Evolutionary conservation across 2,329 filamentous ascomycete genomes (phyloP).

Genomic region (Colletotrichum sp.): DNA sequence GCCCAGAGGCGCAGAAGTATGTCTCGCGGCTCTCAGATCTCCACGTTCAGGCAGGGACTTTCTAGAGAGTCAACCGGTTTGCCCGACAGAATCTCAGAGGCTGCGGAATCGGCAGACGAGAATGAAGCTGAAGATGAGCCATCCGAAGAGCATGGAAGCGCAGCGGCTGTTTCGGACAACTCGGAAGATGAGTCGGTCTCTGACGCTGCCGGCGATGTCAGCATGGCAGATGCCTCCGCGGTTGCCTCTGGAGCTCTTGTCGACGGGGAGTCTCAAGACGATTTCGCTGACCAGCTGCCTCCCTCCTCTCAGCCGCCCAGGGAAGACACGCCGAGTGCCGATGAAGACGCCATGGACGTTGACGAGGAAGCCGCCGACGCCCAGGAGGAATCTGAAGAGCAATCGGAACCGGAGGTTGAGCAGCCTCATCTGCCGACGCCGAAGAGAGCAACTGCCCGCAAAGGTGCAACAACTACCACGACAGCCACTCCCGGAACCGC

Average conservation of each 20-base stretch:
- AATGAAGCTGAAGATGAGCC: neutral
- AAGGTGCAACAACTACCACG: constrained; percentile 37
- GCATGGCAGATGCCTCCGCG: neutral
- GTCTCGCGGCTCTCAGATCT: constrained; percentile 19
- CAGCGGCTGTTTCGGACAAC: neutral
- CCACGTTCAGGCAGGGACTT: neutral
- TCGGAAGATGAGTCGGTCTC: neutral
- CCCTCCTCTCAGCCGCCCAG: constrained; percentile 12
- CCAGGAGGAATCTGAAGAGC: neutral
- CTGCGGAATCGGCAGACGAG: neutral
- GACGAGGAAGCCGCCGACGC: constrained; percentile 17
- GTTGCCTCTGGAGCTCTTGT: neutral
- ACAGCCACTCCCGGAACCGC: constrained; percentile 21
- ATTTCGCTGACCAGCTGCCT: neutral
- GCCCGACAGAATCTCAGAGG: neutral
- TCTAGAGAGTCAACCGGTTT: neutral
- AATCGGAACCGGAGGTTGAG: neutral
- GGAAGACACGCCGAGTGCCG: neutral
- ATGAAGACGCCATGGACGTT: constrained; percentile 28
- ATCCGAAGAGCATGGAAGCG: neutral
- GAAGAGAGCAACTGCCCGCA: constrained; percentile 24
- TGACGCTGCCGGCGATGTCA: neutral
- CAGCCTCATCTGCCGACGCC: neutral
- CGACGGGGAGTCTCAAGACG: neutral
- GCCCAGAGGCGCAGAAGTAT: constrained; percentile 17